Conservation (phyloP, 345 rosid genomes). For the Durio zibethinus region DNA sequence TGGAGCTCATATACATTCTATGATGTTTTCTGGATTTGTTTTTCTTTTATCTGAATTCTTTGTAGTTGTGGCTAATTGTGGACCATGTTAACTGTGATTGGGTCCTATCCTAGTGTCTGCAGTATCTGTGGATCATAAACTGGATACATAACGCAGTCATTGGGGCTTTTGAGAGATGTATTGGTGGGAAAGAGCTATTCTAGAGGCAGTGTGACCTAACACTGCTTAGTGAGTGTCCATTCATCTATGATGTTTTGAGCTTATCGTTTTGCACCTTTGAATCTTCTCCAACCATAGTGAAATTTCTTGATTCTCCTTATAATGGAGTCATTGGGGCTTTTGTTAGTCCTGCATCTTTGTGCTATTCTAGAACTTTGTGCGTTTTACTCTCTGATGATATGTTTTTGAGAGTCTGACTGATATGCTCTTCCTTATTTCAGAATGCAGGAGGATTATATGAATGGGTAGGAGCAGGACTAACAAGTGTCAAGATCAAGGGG, state of each 20-base stretch:
- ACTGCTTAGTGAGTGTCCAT: not conserved
- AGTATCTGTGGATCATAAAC: not conserved
- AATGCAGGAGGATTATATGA: conserved; percentile 88
- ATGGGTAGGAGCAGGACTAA: conserved; percentile 72
- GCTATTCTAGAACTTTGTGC: not conserved
- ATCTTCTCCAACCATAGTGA: not conserved
- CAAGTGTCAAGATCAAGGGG: conserved; percentile 71
- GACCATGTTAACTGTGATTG: not conserved
- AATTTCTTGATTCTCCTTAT: not conserved
- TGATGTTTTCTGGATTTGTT: not conserved
- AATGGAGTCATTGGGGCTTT: no score
- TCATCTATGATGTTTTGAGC: not conserved
- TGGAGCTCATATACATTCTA: not conserved
- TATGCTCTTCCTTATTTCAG: conserved; percentile 39
- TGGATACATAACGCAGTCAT: not conserved
- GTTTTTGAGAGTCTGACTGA: not conserved
- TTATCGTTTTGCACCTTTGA: not conserved
- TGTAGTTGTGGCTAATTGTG: not conserved
- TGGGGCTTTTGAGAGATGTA: not conserved
- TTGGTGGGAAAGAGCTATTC: not conserved
- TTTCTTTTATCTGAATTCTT: not conserved
- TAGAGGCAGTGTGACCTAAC: not conserved
- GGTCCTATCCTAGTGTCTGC: not conserved
- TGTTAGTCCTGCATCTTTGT: no score
- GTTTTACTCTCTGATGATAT: not conserved